Base-by-base conservation (phyloP, 78 protist species). In the Cavenderia fasciculata region DNA sequence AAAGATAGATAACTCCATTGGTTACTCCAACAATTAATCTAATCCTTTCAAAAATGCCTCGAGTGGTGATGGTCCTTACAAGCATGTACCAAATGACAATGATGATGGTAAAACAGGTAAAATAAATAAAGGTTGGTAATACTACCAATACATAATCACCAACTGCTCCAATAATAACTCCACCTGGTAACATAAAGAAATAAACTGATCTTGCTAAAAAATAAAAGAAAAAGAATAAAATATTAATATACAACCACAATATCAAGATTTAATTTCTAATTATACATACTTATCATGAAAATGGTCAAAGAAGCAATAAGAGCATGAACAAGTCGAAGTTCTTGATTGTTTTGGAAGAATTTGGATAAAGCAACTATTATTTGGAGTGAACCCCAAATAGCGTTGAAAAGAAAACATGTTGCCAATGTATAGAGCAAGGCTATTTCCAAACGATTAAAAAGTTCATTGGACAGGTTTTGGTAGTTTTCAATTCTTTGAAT, bases 341-440 rank as follows among this genome's bases (percentile, higher is more conserved):
- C 1, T 0, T 31, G 29, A 6, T 34, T 33, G 7, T 16, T 3
- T 6, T 23, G 18, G n/a, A 19, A 33, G 1, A 12, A 36, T 29
- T 36, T 44, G 1, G 29, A 21, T 1, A 31, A 1, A 12, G 49
- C 46, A 0, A 77, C 21, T 19, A 46, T 41, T 7, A 77, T 29
- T 77, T 77, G 87, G 23, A 2, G n/a, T 23, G 63, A 12, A 23
- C 87, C 87, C 70, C 71, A 77, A 16, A 77, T 11, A 21, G 87
- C 21, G 33, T 27, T 52, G 21, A 77, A 51, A 19, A 33, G 21
- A 63, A 77, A 77, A 23, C 61, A 16, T 12, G n/a, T 49, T 33
- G 70, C 87, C 0, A 77, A 38, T 34, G 87, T 77, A 16, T 77
- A 77, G n/a, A 77, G 5, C 41, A 77, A 31, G 7, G 49, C 87